Base-by-base conservation (phyloP, 1,284 basidiomycete species). In the Trametes pubescens region DNA sequence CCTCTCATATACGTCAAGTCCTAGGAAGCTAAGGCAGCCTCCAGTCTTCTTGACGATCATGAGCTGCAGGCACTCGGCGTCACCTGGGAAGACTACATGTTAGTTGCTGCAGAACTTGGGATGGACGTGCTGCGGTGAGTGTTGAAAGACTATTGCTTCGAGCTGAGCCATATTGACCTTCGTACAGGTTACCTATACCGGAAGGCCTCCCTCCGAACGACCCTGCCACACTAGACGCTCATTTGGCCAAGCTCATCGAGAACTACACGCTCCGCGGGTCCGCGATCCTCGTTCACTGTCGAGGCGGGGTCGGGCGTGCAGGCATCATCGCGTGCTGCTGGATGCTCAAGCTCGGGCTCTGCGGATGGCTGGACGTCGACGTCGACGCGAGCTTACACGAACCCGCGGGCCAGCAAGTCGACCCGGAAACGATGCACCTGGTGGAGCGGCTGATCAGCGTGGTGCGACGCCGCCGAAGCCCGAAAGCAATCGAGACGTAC, bases 231-330 rank as follows among this genome's bases (percentile, higher is more conserved):
- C 84, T 97, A 53, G 92, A 98, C 73, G 79, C 76, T 0, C 84
- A 93, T 64, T 81, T 99, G n/a, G 82, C 84, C 9, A 79, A 82
- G 46, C 79, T 98, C 60, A 90, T 96, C 49, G 75, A 85, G 18
- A 77, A 79, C 7, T 98, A 96, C 73, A 94, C 95, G 0, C 79
- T 96, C 9, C 81, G 80, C 8, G 95, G 96, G 1, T 76, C 85
- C 2, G 84, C 89, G 37, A 86, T 97, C 3, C 85, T 98, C 7
- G 93, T 93, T 7, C 97, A 99, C 72, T 99, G 97, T 75, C 87
- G 97, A 29, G 97, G 96, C 38, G 97, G 97, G 7, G 93, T 99
- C 5, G 97, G 97, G 0, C 86, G 97, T 29, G 97, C 97, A 0
- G 96, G 96, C 1, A 84, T 99, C 46, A 85, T 98, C 38, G 96